Conservation (phyloP, 108 stramenopile genomes). For the Fistulifera pelliculosa region DNA sequence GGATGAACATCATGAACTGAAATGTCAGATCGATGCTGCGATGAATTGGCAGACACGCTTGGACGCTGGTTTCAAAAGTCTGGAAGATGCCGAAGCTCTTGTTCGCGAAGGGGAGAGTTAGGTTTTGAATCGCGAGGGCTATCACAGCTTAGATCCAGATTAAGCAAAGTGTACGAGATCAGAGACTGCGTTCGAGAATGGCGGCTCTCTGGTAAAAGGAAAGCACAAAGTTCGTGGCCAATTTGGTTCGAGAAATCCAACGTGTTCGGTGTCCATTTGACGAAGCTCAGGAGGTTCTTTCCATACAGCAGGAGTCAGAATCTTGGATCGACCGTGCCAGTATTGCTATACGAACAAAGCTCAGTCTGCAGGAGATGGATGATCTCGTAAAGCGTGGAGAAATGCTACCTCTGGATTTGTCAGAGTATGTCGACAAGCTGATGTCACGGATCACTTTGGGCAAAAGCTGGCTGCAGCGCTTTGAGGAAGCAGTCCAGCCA, state of each 20-base stretch:
- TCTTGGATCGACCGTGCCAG: conserved; percentile 69
- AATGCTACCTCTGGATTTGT: conserved; percentile 50
- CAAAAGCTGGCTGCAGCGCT: conserved; percentile 46
- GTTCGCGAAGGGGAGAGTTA: conserved; percentile 13
- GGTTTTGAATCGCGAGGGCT: conserved; percentile 31
- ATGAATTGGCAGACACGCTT: conserved; percentile 39
- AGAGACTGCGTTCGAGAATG: conserved; percentile 41
- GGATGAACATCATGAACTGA: conserved; percentile 30
- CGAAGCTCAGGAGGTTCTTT: conserved; percentile 30
- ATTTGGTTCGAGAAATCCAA: conserved; percentile 54
- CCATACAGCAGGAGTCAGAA: conserved; percentile 39
- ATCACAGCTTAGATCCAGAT: conserved; percentile 33
- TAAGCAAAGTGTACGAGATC: conserved; percentile 47
- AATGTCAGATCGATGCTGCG: conserved; percentile 20
- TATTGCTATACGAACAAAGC: conserved; percentile 64
- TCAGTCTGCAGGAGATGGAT: conserved; percentile 61
- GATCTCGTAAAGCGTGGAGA: conserved; percentile 40
- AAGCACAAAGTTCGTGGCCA: conserved; percentile 40
- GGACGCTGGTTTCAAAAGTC: conserved; percentile 8
- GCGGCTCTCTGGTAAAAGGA: conserved; percentile 25
- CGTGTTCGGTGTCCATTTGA: conserved; percentile 49
- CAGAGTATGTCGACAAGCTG: conserved; percentile 66
- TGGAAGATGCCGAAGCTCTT: conserved; percentile 20
- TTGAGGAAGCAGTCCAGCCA: conserved; percentile 31
- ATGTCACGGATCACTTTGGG: conserved; percentile 35